Base-by-base conservation (phyloP, 2,329 filamentous ascomycete species). In the Cytospora paraplurivora region DNA sequence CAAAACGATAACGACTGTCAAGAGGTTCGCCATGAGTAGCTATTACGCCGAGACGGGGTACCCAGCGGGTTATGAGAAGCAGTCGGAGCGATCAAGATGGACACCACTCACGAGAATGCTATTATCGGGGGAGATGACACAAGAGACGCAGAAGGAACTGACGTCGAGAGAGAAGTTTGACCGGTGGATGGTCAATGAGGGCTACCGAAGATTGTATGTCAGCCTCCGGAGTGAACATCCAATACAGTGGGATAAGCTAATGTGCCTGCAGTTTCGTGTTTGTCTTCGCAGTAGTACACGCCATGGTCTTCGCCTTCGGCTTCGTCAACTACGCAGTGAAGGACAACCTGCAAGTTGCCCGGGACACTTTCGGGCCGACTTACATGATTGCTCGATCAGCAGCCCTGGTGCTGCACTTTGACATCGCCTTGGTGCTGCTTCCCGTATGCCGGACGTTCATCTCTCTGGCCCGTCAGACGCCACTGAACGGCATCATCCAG, bases 151-250 rank as follows among this genome's bases (percentile, higher is more conserved):
- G 69, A 87, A 87, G 73, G 83, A 88, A 62, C 78, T 94, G 69
- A 86, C 85, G 32, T 76, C 85, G 67, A 84, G 85, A 72, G 89
- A 94, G 75, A 89, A 85, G 73, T 89, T 94, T 72, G 89, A 93
- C 75, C 82, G 88, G 68, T 95, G 91, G 91, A 93, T 95, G 91
- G 89, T 94, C 66, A 94, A 94, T 74, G 91, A 94, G 74, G 91
- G 91, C 66, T 93, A 92, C 74, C 84, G 90, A 73, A 82, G 90
- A 85, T 82, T 94, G 86, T 92, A 81, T 63, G 88, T 84, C 33
- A 37, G 11, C 34, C 13, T 21, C 56, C 32, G 19, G 19, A 47
- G 19, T 44, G 12, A n/a, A n/a, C n/a, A n/a, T n/a, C n/a, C n/a
- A n/a, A n/a, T n/a, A n/a, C n/a, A n/a, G n/a, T n/a, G n/a, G n/a